Percentiles rank a stretch among this genome's conserved stretches.
phyloP scores from a whole-genome alignment of 306 rosid species.

The Crotalaria pallida region DNA sequence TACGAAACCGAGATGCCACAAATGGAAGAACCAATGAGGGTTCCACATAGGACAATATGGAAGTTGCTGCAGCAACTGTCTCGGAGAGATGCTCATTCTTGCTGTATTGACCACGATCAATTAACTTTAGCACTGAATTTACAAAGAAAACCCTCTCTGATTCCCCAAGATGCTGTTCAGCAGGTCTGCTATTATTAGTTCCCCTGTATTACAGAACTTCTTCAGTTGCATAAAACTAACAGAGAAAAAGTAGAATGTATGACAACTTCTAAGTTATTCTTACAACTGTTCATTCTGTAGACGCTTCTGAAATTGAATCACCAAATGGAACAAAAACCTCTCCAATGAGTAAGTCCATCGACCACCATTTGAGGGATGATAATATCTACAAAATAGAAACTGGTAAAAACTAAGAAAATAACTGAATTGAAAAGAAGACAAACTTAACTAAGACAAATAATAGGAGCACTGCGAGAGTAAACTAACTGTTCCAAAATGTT shows the following conservation, averaged over 20 bases:
- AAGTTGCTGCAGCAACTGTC: slow-evolving; percentile 94
- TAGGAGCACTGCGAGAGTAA: slow-evolving; percentile 36
- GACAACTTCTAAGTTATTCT: slow-evolving; percentile 28
- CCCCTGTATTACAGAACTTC: slow-evolving; percentile 49
- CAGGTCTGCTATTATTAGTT: slow-evolving; percentile 29
- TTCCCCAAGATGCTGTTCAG: slow-evolving; percentile 60
- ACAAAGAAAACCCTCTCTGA: slow-evolving; percentile 83
- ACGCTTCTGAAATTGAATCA: slow-evolving; percentile 81
- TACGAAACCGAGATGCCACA: slow-evolving; percentile 94
- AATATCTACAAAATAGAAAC: slow-evolving; percentile 55
- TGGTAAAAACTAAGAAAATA: slow-evolving; percentile 10
- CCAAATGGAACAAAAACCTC: slow-evolving; percentile 79
- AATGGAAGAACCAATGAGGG: slow-evolving; percentile 90
- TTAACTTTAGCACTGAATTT: slow-evolving; percentile 68
- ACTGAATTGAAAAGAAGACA: slow-evolving; percentile 10
- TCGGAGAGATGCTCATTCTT: slow-evolving; percentile 93
- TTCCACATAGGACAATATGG: slow-evolving; percentile 88
- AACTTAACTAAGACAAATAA: neutral
- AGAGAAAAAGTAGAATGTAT: slow-evolving; percentile 14
- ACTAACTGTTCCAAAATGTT: slow-evolving; percentile 98
- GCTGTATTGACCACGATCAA: slow-evolving; percentile 99
- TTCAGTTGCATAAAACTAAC: slow-evolving; percentile 32
- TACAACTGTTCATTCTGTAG: slow-evolving; percentile 79
- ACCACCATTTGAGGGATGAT: slow-evolving; percentile 99
- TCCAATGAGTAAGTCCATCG: slow-evolving; percentile 95